These are phyloP conservation scores for Sphaerulina vaccinii DNA, from an alignment of 2,329 filamentous ascomycete genomes.

Conservation along the genomic window DNA sequence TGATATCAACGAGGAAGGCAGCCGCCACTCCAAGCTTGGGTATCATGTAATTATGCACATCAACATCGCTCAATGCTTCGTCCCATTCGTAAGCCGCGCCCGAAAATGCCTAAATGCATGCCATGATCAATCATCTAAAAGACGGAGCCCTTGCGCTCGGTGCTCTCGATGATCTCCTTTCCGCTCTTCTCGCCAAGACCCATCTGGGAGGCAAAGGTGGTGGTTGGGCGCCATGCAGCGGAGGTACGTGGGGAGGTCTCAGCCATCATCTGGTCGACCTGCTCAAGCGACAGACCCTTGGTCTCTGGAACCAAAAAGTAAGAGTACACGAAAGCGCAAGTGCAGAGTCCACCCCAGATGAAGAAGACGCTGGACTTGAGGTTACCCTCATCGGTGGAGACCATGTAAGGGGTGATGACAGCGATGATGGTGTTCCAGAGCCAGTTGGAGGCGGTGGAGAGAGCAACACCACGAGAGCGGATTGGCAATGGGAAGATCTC, in stretches of 20 bases:
- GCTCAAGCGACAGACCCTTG: slow-evolving; percentile 79
- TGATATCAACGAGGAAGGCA: background rate
- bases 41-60: slow-evolving; percentile 12
- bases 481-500: slow-evolving; percentile 90
- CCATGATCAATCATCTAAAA: slow-evolving; percentile 28
- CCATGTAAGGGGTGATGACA: slow-evolving; percentile 60
- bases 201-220: slow-evolving; percentile 37
- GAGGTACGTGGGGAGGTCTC: slow-evolving; percentile 77
- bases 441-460: slow-evolving; percentile 89
- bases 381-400: slow-evolving; percentile 56
- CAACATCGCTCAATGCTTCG: slow-evolving; percentile 11
- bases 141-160: slow-evolving; percentile 39
- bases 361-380: slow-evolving; percentile 47
- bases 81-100: slow-evolving; percentile 24
- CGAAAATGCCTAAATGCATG: slow-evolving; percentile 21
- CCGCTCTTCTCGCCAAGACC: slow-evolving; percentile 36
- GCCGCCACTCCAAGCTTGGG: slow-evolving; percentile 3
- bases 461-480: slow-evolving; percentile 79
- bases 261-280: slow-evolving; percentile 88
- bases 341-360: slow-evolving; percentile 53
- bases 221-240: slow-evolving; percentile 58
- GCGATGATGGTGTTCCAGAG: slow-evolving; percentile 58
- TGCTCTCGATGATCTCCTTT: slow-evolving; percentile 32
- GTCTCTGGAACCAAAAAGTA: slow-evolving; percentile 69
- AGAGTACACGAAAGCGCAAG: slow-evolving; percentile 50